phyloP scores from a whole-genome alignment of 2,329 filamentous ascomycete genomes.

The Hymenoscyphus fructigenus region DNA sequence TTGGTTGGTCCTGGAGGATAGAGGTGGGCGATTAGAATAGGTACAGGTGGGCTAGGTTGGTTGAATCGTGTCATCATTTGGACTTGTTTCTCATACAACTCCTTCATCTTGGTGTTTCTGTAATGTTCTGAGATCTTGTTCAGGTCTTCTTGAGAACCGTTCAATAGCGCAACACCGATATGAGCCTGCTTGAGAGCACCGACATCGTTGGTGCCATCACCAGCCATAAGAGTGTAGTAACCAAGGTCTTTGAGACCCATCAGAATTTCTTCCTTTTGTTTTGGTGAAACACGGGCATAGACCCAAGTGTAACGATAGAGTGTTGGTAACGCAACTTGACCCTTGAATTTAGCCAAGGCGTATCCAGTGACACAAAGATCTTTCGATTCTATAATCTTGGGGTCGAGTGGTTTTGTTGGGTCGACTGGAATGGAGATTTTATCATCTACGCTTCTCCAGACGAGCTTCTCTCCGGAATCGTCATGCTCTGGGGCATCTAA shows the following conservation, averaged over 20 bases:
- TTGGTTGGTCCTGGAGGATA: constrained; percentile 90
- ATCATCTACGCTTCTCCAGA: constrained; percentile 96
- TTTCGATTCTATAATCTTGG: constrained; percentile 77
- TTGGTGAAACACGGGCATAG: constrained; percentile 95
- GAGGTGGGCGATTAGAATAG: constrained; percentile 87
- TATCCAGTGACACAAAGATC: constrained; percentile 97
- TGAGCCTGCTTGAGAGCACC: constrained; percentile 97
- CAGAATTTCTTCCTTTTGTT: constrained; percentile 99
- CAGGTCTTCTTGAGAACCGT: constrained; percentile 89
- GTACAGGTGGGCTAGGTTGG: constrained; percentile 87
- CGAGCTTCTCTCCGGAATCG: constrained; percentile 72
- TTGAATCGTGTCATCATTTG: constrained; percentile 93
- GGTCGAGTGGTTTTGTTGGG: constrained; percentile 75
- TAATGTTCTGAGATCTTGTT: constrained; percentile 90
- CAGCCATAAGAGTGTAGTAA: constrained; percentile 98
- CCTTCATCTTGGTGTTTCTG: constrained; percentile 96
- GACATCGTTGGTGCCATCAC: constrained; percentile 97
- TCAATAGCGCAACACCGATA: constrained; percentile 92
- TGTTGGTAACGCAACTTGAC: constrained; percentile 70
- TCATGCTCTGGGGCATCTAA: constrained; percentile 93
- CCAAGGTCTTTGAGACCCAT: constrained; percentile 93
- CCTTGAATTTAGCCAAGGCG: constrained; percentile 84
- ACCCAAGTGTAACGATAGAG: constrained; percentile 93
- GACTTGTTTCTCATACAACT: constrained; percentile 95
- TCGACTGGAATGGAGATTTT: constrained; percentile 83